Evolutionary conservation across 257 asterid genomes (phyloP), one percentile per base, ranked within the genome.

Genomic region (Scutellaria galericulata): DNA sequence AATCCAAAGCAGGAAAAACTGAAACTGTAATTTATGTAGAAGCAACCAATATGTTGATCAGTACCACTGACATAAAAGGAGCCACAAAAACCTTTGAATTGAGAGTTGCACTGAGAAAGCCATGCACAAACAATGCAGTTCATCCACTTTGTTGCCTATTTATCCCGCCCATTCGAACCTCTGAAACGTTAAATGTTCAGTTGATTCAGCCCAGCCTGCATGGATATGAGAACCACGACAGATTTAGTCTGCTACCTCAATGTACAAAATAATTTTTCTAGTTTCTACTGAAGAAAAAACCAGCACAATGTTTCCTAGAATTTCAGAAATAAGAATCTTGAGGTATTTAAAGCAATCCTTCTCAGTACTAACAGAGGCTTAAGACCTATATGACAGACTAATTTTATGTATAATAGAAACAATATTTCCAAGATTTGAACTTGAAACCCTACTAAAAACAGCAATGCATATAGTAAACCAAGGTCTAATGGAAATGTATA

Each of bases 121-220:
- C 70, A 42, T 53, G 31, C 13, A 18, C 41, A 11, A 31, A 44
- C 9, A 22, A 48, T 14, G 31, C 44, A 8, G 66, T 44, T 53
- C 69, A 58, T 31, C 62, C 55, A 58, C 71, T 73, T 57, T 14
- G 46, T 22, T 60, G 54, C 50, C 68, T 40, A 39, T 46, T 58
- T 18, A 48, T 24, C 51, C 63, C 39, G 74, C 71, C 39, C 20
- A 22, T 68, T 56, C 60, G 7, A 52, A 45, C 52, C 70, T 61
- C 14, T 18, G 45, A 31, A 63, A 47, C 27, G n/a, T 71, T 62
- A 82, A n/a, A 83, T 81, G 50, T 68, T 81, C 79, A 85, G 45
- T 71, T 5, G 77, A 57, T 77, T 57, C 82, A 86, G 18, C 77
- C 79, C 86, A 39, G 52, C 88, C 90, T 85, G 82, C 82, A 83